These are phyloP conservation scores for Chrysosporium queenslandicum DNA, from an alignment of 2,329 filamentous ascomycete species.

Conservation along the genomic window DNA sequence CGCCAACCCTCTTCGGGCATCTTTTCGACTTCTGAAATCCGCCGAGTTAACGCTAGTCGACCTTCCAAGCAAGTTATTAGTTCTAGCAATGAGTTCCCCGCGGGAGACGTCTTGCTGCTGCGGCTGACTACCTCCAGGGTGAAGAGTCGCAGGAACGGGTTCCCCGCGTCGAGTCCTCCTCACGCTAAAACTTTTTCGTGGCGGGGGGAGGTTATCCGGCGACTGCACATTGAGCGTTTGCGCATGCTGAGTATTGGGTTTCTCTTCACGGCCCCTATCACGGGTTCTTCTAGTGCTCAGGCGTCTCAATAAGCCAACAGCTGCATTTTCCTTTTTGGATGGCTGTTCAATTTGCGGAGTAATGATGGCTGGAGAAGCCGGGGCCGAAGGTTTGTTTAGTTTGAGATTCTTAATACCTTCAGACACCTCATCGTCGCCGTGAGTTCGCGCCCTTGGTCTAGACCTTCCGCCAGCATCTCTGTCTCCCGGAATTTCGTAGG, in stretches of 20 bases:
- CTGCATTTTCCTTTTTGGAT: constrained; percentile 75
- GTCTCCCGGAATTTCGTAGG: constrained; percentile 84
- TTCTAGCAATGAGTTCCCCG: constrained; percentile 52
- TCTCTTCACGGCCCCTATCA: constrained; percentile 42
- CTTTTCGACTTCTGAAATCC: constrained; percentile 58
- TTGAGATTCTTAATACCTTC: constrained; percentile 61
- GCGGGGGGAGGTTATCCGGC: constrained; percentile 56
- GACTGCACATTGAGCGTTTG: constrained; percentile 74
- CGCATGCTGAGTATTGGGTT: constrained; percentile 55
- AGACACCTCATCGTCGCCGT: constrained; percentile 82
- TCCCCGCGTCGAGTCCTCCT: constrained; percentile 50
- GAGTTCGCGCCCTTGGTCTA: constrained; percentile 76
- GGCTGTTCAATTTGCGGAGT: constrained; percentile 52
- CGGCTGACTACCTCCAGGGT: constrained; percentile 52
- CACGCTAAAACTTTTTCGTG: constrained; percentile 84
- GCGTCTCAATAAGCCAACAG: constrained; percentile 70
- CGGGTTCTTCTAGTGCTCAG: constrained; percentile 79
- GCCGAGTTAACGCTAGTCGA: constrained; percentile 89
- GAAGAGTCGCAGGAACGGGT: constrained; percentile 44
- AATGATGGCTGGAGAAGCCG: constrained; percentile 41
- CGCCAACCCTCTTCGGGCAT: constrained; percentile 45
- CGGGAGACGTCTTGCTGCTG: constrained; percentile 71
- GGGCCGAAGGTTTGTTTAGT: constrained; percentile 40
- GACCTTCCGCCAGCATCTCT: constrained; percentile 74
- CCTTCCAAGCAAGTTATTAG: constrained; percentile 63